Conservation (phyloP, 2,329 filamentous ascomycete species). For the Fonsecaea multimorphosa region DNA sequence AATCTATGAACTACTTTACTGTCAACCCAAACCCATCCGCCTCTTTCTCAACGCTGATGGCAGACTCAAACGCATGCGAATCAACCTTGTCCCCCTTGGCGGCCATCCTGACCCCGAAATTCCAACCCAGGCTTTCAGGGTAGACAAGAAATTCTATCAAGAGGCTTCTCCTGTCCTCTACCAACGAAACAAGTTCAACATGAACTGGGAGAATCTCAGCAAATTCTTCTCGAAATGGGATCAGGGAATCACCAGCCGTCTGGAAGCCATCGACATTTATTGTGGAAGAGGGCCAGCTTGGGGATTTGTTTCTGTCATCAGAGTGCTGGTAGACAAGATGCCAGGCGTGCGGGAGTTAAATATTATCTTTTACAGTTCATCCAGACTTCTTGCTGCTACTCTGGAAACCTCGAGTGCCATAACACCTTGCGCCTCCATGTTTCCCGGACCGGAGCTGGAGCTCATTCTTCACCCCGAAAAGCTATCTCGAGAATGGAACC, state of each 20-base stretch:
- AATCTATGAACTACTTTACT: slow-evolving; percentile 19
- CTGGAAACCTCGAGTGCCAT: slow-evolving; percentile 18
- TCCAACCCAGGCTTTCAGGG: slow-evolving; percentile 1
- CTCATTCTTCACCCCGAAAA: neutral
- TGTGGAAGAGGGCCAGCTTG: slow-evolving; percentile 3
- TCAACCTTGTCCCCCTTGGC: too few relatives aligned
- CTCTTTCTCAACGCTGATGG: slow-evolving; percentile 7
- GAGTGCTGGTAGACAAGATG: neutral
- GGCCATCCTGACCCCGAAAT: neutral
- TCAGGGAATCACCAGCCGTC: neutral
- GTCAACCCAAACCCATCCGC: neutral
- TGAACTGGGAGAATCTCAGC: slow-evolving; percentile 7
- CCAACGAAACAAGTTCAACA: slow-evolving; percentile 15
- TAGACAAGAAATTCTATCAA: slow-evolving; percentile 6
- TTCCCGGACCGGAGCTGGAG: slow-evolving; percentile 8
- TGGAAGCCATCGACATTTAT: slow-evolving; percentile 15
- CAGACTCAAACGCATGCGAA: neutral
- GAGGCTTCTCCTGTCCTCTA: slow-evolving; percentile 17
- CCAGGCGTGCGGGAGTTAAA: slow-evolving; percentile 7
- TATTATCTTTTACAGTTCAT: neutral
- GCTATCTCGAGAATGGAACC: neutral
- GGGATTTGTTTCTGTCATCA: slow-evolving; percentile 7
- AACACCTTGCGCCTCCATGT: slow-evolving; percentile 7
- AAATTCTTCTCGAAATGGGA: neutral
- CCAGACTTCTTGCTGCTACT: slow-evolving; percentile 8